phyloP scores from a whole-genome alignment of 2,329 filamentous ascomycete genomes.

The Cladosporium oxysporum region DNA sequence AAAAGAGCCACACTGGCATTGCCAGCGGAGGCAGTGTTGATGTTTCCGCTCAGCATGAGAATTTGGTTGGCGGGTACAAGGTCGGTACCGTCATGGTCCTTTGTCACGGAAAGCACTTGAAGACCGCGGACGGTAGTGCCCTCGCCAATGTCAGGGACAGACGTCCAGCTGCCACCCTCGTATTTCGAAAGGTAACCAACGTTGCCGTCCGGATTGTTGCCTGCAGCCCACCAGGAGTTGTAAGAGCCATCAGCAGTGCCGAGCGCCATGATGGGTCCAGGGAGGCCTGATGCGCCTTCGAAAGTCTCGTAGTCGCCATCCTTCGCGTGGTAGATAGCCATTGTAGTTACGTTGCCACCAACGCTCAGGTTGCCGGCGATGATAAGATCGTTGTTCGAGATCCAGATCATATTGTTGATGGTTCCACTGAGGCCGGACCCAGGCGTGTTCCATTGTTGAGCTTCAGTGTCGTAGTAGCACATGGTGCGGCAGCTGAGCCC shows the following conservation, averaged over 20 bases:
- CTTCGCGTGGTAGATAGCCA: conserved; percentile 73
- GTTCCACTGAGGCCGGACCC: conserved; percentile 71
- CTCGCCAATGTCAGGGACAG: conserved; percentile 64
- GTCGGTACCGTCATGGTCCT: conserved; percentile 64
- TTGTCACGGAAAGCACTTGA: conserved; percentile 74
- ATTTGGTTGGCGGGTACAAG: conserved; percentile 68
- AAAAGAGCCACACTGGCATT: conserved; percentile 83
- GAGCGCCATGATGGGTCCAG: conserved; percentile 77
- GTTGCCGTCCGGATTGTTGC: conserved; percentile 60
- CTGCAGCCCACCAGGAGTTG: conserved; percentile 79
- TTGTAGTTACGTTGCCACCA: conserved; percentile 63
- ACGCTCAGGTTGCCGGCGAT: conserved; percentile 76
- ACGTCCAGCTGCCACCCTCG: conserved; percentile 67
- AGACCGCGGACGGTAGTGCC: conserved; percentile 74
- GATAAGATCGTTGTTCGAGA: conserved; percentile 68
- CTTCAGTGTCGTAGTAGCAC: conserved; percentile 73
- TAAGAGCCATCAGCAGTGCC: conserved; percentile 71
- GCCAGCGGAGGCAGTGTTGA: conserved; percentile 74
- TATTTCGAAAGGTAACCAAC: conserved; percentile 81
- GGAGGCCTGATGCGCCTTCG: conserved; percentile 64
- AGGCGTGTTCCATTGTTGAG: conserved; percentile 76
- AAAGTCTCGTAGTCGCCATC: conserved; percentile 66
- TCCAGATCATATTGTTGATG: conserved; percentile 75
- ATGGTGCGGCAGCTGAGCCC: conserved; percentile 78
- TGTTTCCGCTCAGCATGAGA: conserved; percentile 80